Evolutionary conservation across 2,329 filamentous ascomycete genomes (phyloP).

Genomic region (Penicillium sp.): DNA sequence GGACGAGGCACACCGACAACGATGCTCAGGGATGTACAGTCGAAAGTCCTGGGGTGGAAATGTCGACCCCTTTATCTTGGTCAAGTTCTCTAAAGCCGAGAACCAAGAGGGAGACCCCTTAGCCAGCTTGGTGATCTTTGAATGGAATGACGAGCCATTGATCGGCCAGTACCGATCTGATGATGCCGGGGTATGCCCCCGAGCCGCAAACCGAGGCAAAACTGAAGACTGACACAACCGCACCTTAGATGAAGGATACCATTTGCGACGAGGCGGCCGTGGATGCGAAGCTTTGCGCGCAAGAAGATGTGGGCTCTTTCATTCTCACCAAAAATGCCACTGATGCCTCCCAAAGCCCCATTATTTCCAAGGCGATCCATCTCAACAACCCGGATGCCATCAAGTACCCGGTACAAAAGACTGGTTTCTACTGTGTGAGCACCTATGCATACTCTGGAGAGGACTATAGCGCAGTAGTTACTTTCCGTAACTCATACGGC

Average conservation of each 20-base stretch:
- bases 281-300: constrained; percentile 69
- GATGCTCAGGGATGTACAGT: constrained; percentile 94
- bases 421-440: constrained; percentile 93
- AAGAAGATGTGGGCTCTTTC: constrained; percentile 79
- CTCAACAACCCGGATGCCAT: constrained; percentile 71
- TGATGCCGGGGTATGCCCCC: constrained; percentile 53
- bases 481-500: constrained; percentile 94
- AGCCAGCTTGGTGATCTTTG: constrained; percentile 86
- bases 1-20: constrained; percentile 73
- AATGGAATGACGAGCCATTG: constrained; percentile 82
- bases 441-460: constrained; percentile 68
- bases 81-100: constrained; percentile 70
- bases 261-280: constrained; percentile 78
- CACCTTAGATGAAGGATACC: constrained; percentile 56
- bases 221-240: constrained; percentile 32
- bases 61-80: constrained; percentile 83
- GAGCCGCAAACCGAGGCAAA: not conserved
- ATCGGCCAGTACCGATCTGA: constrained; percentile 69
- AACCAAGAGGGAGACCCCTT: constrained; percentile 68
- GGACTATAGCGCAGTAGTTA: constrained; percentile 77
- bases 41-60: constrained; percentile 83
- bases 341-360: constrained; percentile 67
- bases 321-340: constrained; percentile 77
- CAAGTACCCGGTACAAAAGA: constrained; percentile 83
- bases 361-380: constrained; percentile 79